phyloP scores from a whole-genome alignment of 805 yeast species.

The Nakazawaea wyomingensis region DNA sequence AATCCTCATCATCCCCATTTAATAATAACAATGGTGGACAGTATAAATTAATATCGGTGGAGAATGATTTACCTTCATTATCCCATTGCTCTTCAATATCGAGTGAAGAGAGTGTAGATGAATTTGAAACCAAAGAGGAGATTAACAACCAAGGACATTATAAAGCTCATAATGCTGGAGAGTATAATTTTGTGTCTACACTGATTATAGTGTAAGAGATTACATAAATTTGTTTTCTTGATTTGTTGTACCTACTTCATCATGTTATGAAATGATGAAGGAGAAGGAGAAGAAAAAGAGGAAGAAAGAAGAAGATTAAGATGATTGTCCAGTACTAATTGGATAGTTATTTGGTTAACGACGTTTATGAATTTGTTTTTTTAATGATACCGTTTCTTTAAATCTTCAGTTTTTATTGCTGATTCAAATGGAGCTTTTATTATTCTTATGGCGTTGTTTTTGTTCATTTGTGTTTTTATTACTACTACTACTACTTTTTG shows the following conservation, averaged over 20 bases:
- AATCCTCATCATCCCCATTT: neutral
- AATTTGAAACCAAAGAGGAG: neutral
- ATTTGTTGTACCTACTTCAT: no score
- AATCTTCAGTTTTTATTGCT: neutral
- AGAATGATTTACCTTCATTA: conserved; percentile 23
- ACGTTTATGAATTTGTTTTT: neutral
- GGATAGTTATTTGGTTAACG: neutral
- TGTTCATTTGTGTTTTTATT: no score
- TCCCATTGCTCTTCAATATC: conserved; percentile 24
- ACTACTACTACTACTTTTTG: no score
- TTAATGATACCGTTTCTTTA: neutral
- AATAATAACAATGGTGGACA: neutral
- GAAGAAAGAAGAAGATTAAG: no score
- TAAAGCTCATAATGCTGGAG: no score
- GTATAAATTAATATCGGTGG: conserved; percentile 4
- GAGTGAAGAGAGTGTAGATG: conserved; percentile 19
- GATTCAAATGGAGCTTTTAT: neutral
- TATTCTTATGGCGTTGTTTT: neutral
- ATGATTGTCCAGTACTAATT: no score
- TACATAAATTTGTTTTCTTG: no score
- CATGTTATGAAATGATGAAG: no score
- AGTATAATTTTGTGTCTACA: no score
- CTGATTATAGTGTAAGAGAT: no score
- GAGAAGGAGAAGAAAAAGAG: no score
- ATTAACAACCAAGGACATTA: no score